Percentiles rank a stretch among this genome's conserved stretches.
Evolutionary conservation across 306 rosid species (phyloP).

Genomic region (Castanea sativa): DNA sequence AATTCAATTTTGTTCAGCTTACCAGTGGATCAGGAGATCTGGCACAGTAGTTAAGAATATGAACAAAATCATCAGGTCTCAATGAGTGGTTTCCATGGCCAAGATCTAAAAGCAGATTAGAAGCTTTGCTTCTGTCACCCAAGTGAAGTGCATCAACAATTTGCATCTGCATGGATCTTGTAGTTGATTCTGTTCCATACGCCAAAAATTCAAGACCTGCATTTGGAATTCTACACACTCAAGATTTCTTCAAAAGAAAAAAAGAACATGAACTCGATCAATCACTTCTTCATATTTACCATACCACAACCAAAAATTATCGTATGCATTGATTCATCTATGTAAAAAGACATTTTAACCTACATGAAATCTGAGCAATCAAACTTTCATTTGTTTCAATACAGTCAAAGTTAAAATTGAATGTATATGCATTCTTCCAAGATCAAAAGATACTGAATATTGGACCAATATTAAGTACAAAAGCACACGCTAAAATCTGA

Average conservation of each 20-base stretch:
- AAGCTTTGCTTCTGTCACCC: constrained; percentile 64
- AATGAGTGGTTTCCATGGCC: constrained; percentile 43
- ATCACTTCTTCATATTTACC: neutral
- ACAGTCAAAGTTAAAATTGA: too few species aligned
- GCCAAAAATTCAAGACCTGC: constrained; percentile 34
- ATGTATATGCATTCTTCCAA: too few species aligned
- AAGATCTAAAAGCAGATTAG: constrained; percentile 54
- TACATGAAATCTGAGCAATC: neutral
- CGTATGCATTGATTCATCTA: neutral
- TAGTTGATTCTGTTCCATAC: constrained; percentile 30
- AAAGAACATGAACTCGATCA: neutral
- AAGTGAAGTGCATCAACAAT: constrained; percentile 56
- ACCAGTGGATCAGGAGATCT: constrained; percentile 80
- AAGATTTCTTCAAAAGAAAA: neutral
- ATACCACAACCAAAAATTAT: neutral
- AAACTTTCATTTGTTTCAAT: neutral
- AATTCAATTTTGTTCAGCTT: constrained; percentile 27
- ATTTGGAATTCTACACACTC: constrained; percentile 13
- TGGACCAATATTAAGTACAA: too few species aligned
- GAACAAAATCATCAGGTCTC: constrained; percentile 54
- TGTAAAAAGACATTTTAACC: too few species aligned
- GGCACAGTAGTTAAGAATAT: constrained; percentile 63
- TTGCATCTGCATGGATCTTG: constrained; percentile 41
- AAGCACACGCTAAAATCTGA: too few species aligned
- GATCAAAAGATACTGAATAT: too few species aligned